Base-by-base conservation (phyloP, 352 stramenopile genomes). In the Globisporangium mamillatum region DNA sequence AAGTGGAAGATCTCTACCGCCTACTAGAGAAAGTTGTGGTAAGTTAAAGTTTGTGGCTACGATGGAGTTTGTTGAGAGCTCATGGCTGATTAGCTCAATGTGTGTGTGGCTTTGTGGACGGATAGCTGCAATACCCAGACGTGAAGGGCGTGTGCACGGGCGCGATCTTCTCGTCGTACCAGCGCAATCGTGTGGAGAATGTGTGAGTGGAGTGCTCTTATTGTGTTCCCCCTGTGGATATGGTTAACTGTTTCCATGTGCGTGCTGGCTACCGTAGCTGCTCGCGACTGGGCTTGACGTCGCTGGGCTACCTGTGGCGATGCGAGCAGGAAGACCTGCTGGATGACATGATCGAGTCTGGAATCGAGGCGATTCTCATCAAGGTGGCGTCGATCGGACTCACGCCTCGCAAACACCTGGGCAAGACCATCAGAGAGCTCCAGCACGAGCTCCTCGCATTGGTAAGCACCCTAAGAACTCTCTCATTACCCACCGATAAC, bases 91-190 rank as follows among this genome's bases (percentile, higher is more conserved):
- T 25, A 7, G 22, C 29, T 48, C 9, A 7, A 12, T 53, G 9
- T 29, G 6, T 32, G n/a, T 62, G 48, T 48, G 18, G 14, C 29
- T 38, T 7, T 58, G 4, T 63, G 60, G 24, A 41, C 38, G 20
- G 4, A 34, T 16, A 81, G 70, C 63, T 69, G 27, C 77, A 89
- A 46, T 94, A 84, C 67, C 94, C 95, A 3, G 82, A 94, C 8
- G 80, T 99, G 0, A 66, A 97, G 44, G 98, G 87, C 34, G 97
- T 99, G 6, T 98, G 89, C 56, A 98, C 89, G 0, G 98, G 98
- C 52, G 98, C 98, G n/a, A 99, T 99, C 73, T 91, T 99, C 56
- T 99, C 97, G 14, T 99, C 90, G 25, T 99, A 99, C 69, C 98
- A 99, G 84, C 83, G 98, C 41, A 98, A 97, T 34, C 92, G 98